A percentile compares a stretch with the other conserved stretches of the same genome.
phyloP scores from a whole-genome alignment of 2,329 filamentous ascomycete species.

The Diaporthe vaccinii region DNA sequence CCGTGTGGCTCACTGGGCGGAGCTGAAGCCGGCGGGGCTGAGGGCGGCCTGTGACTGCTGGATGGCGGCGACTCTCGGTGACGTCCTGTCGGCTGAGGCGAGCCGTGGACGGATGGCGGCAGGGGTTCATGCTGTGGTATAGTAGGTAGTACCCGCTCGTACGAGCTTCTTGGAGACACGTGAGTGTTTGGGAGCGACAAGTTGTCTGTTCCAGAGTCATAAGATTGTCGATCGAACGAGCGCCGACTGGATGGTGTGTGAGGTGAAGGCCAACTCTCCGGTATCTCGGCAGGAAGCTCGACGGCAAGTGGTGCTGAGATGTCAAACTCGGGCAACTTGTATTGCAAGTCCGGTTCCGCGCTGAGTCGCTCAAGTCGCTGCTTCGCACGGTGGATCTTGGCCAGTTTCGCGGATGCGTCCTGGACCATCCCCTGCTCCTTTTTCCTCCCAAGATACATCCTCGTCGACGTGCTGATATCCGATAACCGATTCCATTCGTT shows the following conservation, averaged over 20 bases:
- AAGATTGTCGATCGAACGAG: conserved; percentile 56
- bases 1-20: background rate
- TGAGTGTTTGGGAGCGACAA: conserved; percentile 58
- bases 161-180: conserved; percentile 65
- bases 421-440: conserved; percentile 84
- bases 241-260: conserved; percentile 58
- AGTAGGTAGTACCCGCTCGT: conserved; percentile 57
- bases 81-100: conserved; percentile 49
- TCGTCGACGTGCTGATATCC: conserved; percentile 93
- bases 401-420: conserved; percentile 83
- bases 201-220: conserved; percentile 68
- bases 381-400: conserved; percentile 85
- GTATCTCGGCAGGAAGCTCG: conserved; percentile 71
- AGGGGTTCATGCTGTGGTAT: conserved; percentile 47
- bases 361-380: conserved; percentile 70
- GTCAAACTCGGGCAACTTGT: conserved; percentile 53
- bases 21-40: conserved; percentile 45
- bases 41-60: conserved; percentile 36
- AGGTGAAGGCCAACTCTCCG: conserved; percentile 53
- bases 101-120: conserved; percentile 46
- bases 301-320: conserved; percentile 65
- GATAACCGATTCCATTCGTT: conserved; percentile 97
- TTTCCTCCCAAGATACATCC: conserved; percentile 81
- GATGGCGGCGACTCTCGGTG: conserved; percentile 46
- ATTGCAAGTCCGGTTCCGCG: conserved; percentile 59